phyloP scores from a whole-genome alignment of 176 grass and related monocot species.

The Lolium multiflorum region DNA sequence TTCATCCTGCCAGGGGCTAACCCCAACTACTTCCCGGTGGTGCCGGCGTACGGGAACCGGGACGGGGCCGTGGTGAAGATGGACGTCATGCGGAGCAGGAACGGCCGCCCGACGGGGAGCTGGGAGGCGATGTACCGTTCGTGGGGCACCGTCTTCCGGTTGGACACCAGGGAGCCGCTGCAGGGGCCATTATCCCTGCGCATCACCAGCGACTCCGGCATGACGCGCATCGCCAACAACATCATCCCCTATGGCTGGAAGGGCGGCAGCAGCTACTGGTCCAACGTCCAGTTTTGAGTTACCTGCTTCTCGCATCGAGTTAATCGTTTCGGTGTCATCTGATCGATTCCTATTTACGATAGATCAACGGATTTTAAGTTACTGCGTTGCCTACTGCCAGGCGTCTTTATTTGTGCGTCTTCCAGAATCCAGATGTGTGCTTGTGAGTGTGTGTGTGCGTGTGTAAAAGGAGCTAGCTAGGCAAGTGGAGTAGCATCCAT shows the following conservation, averaged over 20 bases:
- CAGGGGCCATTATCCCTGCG: conserved; percentile 7
- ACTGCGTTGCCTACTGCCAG: not conserved
- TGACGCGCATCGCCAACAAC: too few species aligned
- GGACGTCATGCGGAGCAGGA: not conserved
- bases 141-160: conserved; percentile 46
- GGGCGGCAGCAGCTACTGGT: too few species aligned
- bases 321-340: not conserved
- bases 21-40: conserved; percentile 14
- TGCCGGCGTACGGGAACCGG: not conserved
- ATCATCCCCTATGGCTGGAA: too few species aligned
- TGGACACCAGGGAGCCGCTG: conserved; percentile 33
- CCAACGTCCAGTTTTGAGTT: too few species aligned
- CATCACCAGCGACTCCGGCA: conserved; percentile 60
- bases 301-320: too few species aligned
- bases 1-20: conserved; percentile 3
- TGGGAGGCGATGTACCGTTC: not conserved
- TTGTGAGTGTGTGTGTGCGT: too few species aligned
- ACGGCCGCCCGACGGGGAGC: not conserved
- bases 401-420: not conserved
- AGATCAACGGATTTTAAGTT: not conserved
- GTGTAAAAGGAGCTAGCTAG: too few species aligned
- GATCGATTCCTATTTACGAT: not conserved
- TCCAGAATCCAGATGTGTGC: too few species aligned
- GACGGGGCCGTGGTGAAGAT: conserved; percentile 7
- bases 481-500: too few species aligned